Conservation (phyloP, 805 yeast species). For the Saccharomyces kudriavzevii region DNA sequence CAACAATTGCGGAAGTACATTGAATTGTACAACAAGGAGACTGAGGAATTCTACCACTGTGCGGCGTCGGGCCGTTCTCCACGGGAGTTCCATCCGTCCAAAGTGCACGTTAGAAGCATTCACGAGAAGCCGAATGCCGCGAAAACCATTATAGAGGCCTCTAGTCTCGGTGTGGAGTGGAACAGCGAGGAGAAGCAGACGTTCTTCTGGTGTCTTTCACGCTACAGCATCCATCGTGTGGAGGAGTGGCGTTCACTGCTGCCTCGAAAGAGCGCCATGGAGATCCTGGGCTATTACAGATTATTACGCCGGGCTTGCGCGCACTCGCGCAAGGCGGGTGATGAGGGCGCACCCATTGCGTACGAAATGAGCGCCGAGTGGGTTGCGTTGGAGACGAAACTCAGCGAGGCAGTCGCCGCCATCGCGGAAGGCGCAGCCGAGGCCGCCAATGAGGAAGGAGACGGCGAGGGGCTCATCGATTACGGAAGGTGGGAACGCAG, state of each 20-base stretch:
- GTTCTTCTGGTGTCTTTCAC: conserved; percentile 23
- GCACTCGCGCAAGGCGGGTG: background rate
- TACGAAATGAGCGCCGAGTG: conserved; percentile 19
- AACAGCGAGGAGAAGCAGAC: conserved; percentile 21
- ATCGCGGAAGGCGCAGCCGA: background rate
- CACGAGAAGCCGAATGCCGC: background rate
- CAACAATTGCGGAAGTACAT: conserved; percentile 7
- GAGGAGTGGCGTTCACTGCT: conserved; percentile 23
- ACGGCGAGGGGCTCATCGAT: conserved; percentile 7
- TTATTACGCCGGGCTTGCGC: conserved; percentile 7
- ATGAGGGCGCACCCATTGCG: conserved; percentile 14
- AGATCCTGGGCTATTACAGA: conserved; percentile 21
- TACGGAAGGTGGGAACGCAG: conserved; percentile 23
- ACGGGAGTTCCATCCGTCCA: background rate
- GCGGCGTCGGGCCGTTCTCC: background rate
- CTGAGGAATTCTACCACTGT: background rate
- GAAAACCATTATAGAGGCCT: background rate
- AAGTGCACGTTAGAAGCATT: background rate
- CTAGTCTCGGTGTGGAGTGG: conserved; percentile 22
- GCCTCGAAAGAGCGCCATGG: conserved; percentile 21
- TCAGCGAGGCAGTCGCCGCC: background rate
- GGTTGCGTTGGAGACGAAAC: background rate
- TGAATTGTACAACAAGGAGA: conserved; percentile 1
- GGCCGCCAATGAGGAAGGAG: background rate
- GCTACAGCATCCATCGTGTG: conserved; percentile 27